A percentile compares a stretch with the other conserved stretches of the same genome.
Evolutionary conservation across 2,329 filamentous ascomycete species (phyloP).

Genomic region (Neopestalotiopsis rosae): DNA sequence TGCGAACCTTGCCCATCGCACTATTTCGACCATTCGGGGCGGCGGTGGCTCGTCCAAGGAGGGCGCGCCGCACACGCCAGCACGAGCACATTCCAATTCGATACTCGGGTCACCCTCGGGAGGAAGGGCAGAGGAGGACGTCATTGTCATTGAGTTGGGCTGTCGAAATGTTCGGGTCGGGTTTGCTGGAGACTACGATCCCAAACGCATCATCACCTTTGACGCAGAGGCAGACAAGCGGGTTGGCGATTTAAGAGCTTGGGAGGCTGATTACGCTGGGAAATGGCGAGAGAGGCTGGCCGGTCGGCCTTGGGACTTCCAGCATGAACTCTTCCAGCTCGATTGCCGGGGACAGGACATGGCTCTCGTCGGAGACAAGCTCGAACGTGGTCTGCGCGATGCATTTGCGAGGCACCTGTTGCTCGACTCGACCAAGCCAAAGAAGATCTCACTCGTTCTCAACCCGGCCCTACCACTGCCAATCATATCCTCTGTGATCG

Average conservation of each 20-base stretch:
- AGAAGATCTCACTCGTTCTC: conserved; percentile 75
- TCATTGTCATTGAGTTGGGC: conserved; percentile 82
- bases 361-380: conserved; percentile 81
- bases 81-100: conserved; percentile 53
- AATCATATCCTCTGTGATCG: conserved; percentile 75
- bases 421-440: conserved; percentile 73
- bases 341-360: conserved; percentile 78
- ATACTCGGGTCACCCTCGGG: conserved; percentile 64
- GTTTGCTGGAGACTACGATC: conserved; percentile 82
- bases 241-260: conserved; percentile 80
- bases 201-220: conserved; percentile 74
- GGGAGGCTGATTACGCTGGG: conserved; percentile 59
- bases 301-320: conserved; percentile 64
- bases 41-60: conserved; percentile 38
- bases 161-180: conserved; percentile 80
- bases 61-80: conserved; percentile 65
- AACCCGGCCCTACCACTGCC: conserved; percentile 80
- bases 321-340: conserved; percentile 78
- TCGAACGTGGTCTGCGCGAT: conserved; percentile 82
- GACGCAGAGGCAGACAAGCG: conserved; percentile 78
- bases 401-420: conserved; percentile 75
- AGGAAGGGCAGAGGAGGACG: conserved; percentile 80
- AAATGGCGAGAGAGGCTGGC: conserved; percentile 52
- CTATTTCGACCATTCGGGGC: conserved; percentile 61
- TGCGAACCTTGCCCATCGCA: conserved; percentile 59